A percentile compares a stretch with the other conserved stretches of the same genome.
phyloP scores from a whole-genome alignment of 83 land plant species.

The Thuja plicata region DNA sequence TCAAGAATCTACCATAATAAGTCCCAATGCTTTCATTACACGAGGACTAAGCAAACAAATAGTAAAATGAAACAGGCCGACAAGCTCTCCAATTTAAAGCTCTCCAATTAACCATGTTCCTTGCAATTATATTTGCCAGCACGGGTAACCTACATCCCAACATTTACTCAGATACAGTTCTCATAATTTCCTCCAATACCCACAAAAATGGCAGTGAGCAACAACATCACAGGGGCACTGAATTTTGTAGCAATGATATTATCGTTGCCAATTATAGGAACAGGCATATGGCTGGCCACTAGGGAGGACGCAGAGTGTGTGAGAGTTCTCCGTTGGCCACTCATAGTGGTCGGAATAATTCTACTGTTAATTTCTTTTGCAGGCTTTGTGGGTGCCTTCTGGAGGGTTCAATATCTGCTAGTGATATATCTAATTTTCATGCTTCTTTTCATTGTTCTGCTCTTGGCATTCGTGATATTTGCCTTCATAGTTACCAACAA shows the following conservation, averaged over 20 bases:
- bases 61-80: not conserved
- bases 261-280: conserved; percentile 56
- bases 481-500: conserved; percentile 61
- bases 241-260: conserved; percentile 65
- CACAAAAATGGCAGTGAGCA: conserved; percentile 52
- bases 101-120: not conserved
- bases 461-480: conserved; percentile 50
- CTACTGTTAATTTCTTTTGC: conserved; percentile 66
- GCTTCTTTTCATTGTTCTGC: conserved; percentile 54
- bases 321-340: conserved; percentile 54
- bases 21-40: not conserved
- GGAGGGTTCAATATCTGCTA: conserved; percentile 56
- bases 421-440: conserved; percentile 60
- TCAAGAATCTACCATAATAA: not conserved
- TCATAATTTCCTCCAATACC: not conserved
- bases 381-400: conserved; percentile 75
- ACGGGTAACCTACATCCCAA: not conserved
- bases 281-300: conserved; percentile 80
- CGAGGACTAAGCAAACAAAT: not conserved
- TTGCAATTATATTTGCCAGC: not conserved
- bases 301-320: conserved; percentile 65
- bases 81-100: not conserved
- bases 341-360: conserved; percentile 56
- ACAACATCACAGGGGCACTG: conserved; percentile 55
- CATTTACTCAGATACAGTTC: not conserved